Evolutionary conservation across 257 asterid genomes (phyloP).

Genomic region (Misopates orontium): DNA sequence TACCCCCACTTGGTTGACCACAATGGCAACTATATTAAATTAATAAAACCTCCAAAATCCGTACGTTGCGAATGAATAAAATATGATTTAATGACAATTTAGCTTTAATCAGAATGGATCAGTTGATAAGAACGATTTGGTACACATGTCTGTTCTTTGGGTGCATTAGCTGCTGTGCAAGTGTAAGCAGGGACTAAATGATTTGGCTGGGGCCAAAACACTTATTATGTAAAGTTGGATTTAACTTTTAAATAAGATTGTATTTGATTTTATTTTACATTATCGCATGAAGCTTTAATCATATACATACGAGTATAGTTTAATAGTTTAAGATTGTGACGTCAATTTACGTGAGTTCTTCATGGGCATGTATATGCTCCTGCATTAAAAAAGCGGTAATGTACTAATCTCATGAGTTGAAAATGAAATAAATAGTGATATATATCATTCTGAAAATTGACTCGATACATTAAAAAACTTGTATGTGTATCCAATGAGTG

Average conservation of each 20-base stretch:
- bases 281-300: too few relatives aligned
- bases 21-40: constrained; percentile 2
- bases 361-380: too few relatives aligned
- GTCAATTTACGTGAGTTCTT: too few relatives aligned
- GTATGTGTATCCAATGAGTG: neutral
- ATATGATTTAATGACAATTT: neutral
- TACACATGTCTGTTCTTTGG: neutral
- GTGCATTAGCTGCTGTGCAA: neutral
- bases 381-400: too few relatives aligned
- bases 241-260: too few relatives aligned
- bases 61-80: neutral
- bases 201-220: neutral
- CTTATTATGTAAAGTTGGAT: too few relatives aligned
- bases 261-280: too few relatives aligned
- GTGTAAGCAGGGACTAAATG: neutral
- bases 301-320: too few relatives aligned
- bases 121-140: neutral
- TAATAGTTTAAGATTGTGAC: too few relatives aligned
- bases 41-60: constrained; percentile 27
- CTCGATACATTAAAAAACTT: neutral
- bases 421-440: too few relatives aligned
- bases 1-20: constrained; percentile 30
- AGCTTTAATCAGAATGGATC: neutral
- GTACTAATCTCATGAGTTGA: too few relatives aligned
- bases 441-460: too few relatives aligned